Conservation (phyloP, 140 eudicot species). For the Oenanthe javanica region DNA sequence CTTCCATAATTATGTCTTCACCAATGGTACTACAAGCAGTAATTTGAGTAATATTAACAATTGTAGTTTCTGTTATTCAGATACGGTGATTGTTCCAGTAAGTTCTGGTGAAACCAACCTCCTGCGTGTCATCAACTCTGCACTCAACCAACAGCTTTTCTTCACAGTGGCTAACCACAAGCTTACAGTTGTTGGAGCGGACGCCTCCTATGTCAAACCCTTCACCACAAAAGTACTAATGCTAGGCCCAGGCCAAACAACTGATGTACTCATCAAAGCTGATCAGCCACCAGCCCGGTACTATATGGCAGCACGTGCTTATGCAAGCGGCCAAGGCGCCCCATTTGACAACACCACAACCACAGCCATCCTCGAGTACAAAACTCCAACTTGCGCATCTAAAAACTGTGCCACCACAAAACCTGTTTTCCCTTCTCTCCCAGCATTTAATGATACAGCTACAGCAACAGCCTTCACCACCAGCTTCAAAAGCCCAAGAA, state of each 20-base stretch:
- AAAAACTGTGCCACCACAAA: conserved; percentile 30
- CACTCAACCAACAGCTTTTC: conserved; percentile 78
- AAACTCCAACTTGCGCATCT: conserved; percentile 49
- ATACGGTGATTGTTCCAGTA: too few relatives aligned
- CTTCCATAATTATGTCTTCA: too few relatives aligned
- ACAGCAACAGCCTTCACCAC: conserved; percentile 76
- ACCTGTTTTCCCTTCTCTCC: conserved; percentile 58
- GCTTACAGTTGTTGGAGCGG: conserved; percentile 83
- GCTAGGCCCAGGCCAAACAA: conserved; percentile 96
- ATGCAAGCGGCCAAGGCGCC: conserved; percentile 85
- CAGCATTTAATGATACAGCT: conserved; percentile 75
- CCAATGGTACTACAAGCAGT: too few relatives aligned
- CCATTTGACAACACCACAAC: conserved; percentile 92
- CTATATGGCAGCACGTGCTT: conserved; percentile 90
- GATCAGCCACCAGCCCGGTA: conserved; percentile 72
- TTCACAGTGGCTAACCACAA: conserved; percentile 78
- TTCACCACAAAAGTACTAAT: conserved; percentile 73
- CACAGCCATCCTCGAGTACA: conserved; percentile 85
- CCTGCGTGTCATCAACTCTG: conserved; percentile 69
- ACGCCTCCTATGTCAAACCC: conserved; percentile 88
- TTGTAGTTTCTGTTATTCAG: too few relatives aligned
- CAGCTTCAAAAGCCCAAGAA: conserved; percentile 55
- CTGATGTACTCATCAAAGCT: conserved; percentile 74
- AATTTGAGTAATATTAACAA: too few relatives aligned
- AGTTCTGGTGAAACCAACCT: too few relatives aligned